Base-by-base conservation (phyloP, 768 basidiomycete genomes). In the Kwoniella pini region DNA sequence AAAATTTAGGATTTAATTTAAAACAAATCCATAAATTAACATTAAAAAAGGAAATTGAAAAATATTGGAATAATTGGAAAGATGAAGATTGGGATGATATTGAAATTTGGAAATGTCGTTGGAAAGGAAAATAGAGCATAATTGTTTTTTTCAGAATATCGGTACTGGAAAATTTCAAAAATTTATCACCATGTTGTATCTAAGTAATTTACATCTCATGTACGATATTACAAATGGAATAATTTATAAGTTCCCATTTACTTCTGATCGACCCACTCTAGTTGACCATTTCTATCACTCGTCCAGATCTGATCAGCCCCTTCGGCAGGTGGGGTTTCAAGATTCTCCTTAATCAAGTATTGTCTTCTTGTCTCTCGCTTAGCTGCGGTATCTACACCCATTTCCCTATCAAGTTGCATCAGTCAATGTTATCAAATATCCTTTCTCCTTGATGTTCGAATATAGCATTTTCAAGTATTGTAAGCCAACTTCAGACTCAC, bases 61-160 rank as follows among this genome's bases (percentile, higher is more conserved):
- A 84, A 65, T 81, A 80, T 12, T 84, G 84, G 2, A 73, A 84
- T 39, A 77, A 79, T 2, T 91, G 89, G 89, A 78, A 79, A 12
- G 82, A 79, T 68, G 82, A 82, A 5, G 90, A 90, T 52, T 92
- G 90, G 88, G 88, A 87, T 22, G 89, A 83, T 3, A 81, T 92
- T 24, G 89, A 93, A 79, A 82, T 94, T 43, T 92, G 88, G 88
- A 87, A 84, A 72, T 48, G 55, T 36, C 55, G 55, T 45, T 57
- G 21, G 21, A 45, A 21, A 28, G 54, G 39, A 24, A 24, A 54
- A 26, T 1, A 27, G 19, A 27, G 31, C n/a, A n/a, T n/a, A n/a
- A n/a, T n/a, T n/a, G n/a, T n/a, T n/a, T n/a, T n/a, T n/a, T n/a
- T n/a, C n/a, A n/a, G n/a, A n/a, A n/a, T n/a, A n/a, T n/a, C n/a